Evolutionary conservation across 2,329 filamentous ascomycete genomes (phyloP), one percentile per base, ranked within the genome.

Genomic region (Phialemonium atrogriseum): DNA sequence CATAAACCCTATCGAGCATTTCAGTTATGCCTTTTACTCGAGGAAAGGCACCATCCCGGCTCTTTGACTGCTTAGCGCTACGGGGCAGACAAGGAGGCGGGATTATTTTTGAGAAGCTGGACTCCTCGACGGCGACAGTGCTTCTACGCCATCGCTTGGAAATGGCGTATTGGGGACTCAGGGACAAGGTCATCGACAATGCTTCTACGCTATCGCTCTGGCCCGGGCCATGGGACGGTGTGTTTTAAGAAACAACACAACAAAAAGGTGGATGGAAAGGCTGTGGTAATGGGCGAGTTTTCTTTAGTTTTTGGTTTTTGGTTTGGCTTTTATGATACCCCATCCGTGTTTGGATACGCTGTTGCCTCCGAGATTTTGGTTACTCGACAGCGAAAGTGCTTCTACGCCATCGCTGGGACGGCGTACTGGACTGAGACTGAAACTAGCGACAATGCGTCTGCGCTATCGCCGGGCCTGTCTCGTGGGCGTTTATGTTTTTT

Each of bases 331-430:
- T 56, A 66, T 64, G 66, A 70, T 70, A 70, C 66, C 66, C 65
- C 62, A 68, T 62, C 45, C 54, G 60, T 64, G 60, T 68, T 66
- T 64, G 51, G 49, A 67, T 68, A 65, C 60, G 64, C 63, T 64
- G 61, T 67, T 60, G 42, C 37, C 23, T 33, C 24, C 41, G 44
- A 37, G 43, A 40, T 33, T 31, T 37, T 35, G 37, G 38, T 32
- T 43, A 48, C 59, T 69, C 64, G 65, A 64, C 64, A 60, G 64
- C 60, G 63, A 69, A 51, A 69, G 65, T 68, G 65, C 65, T 65
- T 40, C 52, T 68, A 67, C 65, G 66, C 66, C 65, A 69, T 69
- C 58, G 62, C 62, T 63, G 63, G 60, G 65, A 68, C 63, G 64
- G 64, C 56, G 64, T 61, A 57, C 66, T 60, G 40, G 52, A 65